phyloP scores from a whole-genome alignment of 202 grass and related monocot genomes.

The Elaeis oleifera region DNA sequence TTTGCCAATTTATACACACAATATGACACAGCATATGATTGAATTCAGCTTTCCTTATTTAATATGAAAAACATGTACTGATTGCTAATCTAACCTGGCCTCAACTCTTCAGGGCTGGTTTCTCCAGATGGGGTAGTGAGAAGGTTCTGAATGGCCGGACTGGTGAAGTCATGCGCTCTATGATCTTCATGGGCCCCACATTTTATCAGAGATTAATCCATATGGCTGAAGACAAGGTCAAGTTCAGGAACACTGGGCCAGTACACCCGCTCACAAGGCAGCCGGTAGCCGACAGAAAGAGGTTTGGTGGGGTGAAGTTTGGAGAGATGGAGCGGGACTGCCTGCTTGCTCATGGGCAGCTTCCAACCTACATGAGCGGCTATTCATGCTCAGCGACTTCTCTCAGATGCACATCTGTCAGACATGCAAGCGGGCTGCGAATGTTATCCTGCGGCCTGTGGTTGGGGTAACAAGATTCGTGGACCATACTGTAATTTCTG shows the following conservation, averaged over 20 bases:
- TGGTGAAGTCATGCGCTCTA: constrained; percentile 56
- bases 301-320: constrained; percentile 90
- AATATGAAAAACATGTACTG: no score
- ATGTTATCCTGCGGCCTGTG: constrained; percentile 61
- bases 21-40: no score
- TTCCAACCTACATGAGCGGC: constrained; percentile 86
- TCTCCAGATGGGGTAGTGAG: constrained; percentile 61
- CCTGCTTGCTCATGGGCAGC: constrained; percentile 83
- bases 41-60: no score
- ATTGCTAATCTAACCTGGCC: no score
- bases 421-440: constrained; percentile 56
- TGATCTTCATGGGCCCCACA: constrained; percentile 83
- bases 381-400: constrained; percentile 95
- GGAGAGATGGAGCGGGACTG: constrained; percentile 94
- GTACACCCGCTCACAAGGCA: constrained; percentile 91
- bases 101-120: constrained; percentile 45
- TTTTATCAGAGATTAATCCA: constrained; percentile 89
- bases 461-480: constrained; percentile 57
- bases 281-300: constrained; percentile 68
- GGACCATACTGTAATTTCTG: constrained; percentile 85
- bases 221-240: constrained; percentile 94
- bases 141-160: constrained; percentile 73
- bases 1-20: no score
- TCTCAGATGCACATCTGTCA: constrained; percentile 85
- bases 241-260: constrained; percentile 90